Base-by-base conservation (phyloP, 2,329 filamentous ascomycete genomes). In the Cephalotrichum gorgonifer region DNA sequence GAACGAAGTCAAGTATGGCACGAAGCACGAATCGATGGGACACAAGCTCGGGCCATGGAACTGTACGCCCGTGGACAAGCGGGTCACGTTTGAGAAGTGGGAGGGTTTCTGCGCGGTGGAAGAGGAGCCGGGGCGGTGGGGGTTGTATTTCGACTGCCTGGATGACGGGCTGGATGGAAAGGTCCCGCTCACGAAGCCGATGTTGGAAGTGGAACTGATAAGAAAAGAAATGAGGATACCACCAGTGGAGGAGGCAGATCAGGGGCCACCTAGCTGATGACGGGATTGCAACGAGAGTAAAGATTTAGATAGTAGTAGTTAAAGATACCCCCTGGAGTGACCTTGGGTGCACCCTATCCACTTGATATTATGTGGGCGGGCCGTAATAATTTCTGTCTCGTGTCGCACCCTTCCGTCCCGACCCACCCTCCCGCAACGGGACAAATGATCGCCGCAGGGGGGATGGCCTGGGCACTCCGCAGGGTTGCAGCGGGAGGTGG, bases 141-240 rank as follows among this genome's bases (percentile, higher is more conserved):
- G 67, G 4, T 56, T 74, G 1, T 75, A 72, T 53, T 75, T 72
- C 48, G 72, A 74, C 52, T 55, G 57, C 11, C 71, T 74, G 43
- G 70, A 71, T 20, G 64, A 77, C 50, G 64, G 64, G 1, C 54
- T 77, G 23, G 59, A 54, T 35, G 61, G 57, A 1, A 78, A 74
- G 54, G 60, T 79, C 3, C 64, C 68, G 0, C 17, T 43, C 12
- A 73, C 69, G 2, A 73, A 68, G 3, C 63, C 70, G 11, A 69
- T 80, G 1, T 63, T 81, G 6, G 78, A 81, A 47, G 60, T 82
- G 3, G 76, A 80, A 57, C 59, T 81, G 26, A 64, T 64, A 1
- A 64, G 76, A 11, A 70, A 70, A 17, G 77, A 81, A 38, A 35
- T 54, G 43, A 48, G 45, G 35, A 48, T 48, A 48, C 45, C 45